Evolutionary conservation across 2,329 filamentous ascomycete species (phyloP).

Genomic region (Trichoderma afroharzianum): DNA sequence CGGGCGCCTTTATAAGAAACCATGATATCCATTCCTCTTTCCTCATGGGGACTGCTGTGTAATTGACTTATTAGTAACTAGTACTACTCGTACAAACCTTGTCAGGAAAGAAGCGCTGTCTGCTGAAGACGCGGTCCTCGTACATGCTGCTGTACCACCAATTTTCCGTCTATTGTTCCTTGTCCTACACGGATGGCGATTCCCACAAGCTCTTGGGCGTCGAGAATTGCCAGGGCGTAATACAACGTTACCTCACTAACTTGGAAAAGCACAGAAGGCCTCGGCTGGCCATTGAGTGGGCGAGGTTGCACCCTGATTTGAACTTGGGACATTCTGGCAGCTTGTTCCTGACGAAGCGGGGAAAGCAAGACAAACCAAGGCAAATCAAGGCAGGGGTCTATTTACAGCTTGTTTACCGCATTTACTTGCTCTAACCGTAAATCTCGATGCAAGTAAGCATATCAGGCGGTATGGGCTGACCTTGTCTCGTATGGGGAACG

Average conservation of each 20-base stretch:
- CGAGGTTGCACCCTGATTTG: neutral
- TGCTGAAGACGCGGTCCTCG: neutral
- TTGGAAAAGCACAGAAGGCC: neutral
- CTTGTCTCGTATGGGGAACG: neutral
- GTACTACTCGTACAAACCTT: neutral
- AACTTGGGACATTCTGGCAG: constrained; percentile 2
- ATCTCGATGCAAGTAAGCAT: neutral
- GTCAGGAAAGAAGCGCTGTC: neutral
- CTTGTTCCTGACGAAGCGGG: constrained; percentile 11
- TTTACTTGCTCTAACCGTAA: neutral
- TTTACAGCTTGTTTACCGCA: neutral
- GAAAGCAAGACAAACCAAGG: neutral
- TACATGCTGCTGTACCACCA: neutral
- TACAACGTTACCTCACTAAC: constrained; percentile 17
- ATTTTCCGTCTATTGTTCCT: neutral
- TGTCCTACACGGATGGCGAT: neutral
- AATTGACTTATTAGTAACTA: neutral
- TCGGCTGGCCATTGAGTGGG: neutral
- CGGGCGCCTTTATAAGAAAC: neutral
- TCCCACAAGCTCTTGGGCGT: neutral
- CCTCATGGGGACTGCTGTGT: neutral
- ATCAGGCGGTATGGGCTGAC: neutral
- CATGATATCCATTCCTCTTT: neutral
- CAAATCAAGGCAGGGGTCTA: neutral
- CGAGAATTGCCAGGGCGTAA: neutral